phyloP scores from a whole-genome alignment of 1,139 yeast species.

The Yamadazyma jaroonii region DNA sequence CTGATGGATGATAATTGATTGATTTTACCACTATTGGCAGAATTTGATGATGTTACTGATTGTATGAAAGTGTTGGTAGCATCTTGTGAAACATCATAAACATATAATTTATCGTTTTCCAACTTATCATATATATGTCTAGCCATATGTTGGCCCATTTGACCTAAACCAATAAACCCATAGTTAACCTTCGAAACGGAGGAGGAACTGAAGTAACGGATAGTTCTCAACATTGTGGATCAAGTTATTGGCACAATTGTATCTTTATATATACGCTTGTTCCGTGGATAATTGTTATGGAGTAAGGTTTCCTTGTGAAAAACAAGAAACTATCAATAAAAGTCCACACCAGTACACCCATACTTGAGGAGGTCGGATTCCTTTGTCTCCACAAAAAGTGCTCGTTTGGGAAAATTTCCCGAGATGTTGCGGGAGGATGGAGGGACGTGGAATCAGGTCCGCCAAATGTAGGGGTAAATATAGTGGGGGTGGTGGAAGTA shows the following conservation, averaged over 20 bases:
- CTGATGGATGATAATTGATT: constrained; percentile 21
- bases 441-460: no score
- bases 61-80: constrained; percentile 28
- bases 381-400: constrained; percentile 2
- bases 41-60: constrained; percentile 22
- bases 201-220: constrained; percentile 22
- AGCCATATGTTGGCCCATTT: constrained; percentile 64
- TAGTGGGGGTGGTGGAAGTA: no score
- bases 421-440: background rate
- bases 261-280: background rate
- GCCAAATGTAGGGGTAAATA: no score
- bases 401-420: background rate
- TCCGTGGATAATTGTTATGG: constrained; percentile 2
- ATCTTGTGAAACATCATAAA: constrained; percentile 40
- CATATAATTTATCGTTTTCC: constrained; percentile 39
- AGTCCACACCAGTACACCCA: constrained; percentile 3
- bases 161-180: constrained; percentile 59
- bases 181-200: constrained; percentile 24
- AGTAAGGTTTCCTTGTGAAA: constrained; percentile 2
- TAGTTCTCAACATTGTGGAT: background rate
- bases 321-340: no score
- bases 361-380: background rate
- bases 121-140: constrained; percentile 46
- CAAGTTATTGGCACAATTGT: no score
- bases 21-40: constrained; percentile 21